Evolutionary conservation across 1,139 yeast species (phyloP), one percentile per base, ranked within the genome.

Genomic region (Suhomyces kunorum): DNA sequence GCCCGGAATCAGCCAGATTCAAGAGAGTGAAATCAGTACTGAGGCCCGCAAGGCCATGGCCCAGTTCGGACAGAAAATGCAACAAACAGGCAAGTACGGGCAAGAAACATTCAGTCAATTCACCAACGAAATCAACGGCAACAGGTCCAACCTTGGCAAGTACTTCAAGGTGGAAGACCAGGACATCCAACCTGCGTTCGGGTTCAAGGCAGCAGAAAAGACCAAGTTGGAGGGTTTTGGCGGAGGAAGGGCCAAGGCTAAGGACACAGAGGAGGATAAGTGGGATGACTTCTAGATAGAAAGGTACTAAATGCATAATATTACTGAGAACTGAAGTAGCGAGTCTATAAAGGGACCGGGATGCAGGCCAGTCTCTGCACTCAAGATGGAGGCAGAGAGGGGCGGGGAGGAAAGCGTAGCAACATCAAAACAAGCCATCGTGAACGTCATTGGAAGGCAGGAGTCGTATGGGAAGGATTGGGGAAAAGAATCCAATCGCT

Each of bases 51-150:
- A 87, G 54, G 98, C 98, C 19, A 87, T 94, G 79, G 84, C 89
- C 44, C 98, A 92, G 67, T 92, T 90, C 68, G 97, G 97, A 34
- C 95, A 87, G 60, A 87, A 81, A 58, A 86, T 90, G 74, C 95
- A 86, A 58, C 95, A 88, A 54, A 88, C 97, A 1, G 88, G 95
- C 27, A 77, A 74, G 48, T 83, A 80, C 54, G 85, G 85, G 4
- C 75, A 71, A 47, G 79, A 83, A 53, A 83, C 85, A 8, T 81
- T 83, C 63, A 79, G 76, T 50, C 70, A 70, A 18, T 80, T 83
- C 54, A 83, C 90, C 6, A 64, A 72, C 38, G 79, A 72, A 41
- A 47, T 63, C 28, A 64, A 64, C 50, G 62, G 53, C 43, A 62
- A 59, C 42, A 71, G 64, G 22, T 55, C 57, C 47, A 64, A 53